Evolutionary conservation across 495 filamentous ascomycete species (phyloP).

Genomic region (Lophiostoma macrostomum): DNA sequence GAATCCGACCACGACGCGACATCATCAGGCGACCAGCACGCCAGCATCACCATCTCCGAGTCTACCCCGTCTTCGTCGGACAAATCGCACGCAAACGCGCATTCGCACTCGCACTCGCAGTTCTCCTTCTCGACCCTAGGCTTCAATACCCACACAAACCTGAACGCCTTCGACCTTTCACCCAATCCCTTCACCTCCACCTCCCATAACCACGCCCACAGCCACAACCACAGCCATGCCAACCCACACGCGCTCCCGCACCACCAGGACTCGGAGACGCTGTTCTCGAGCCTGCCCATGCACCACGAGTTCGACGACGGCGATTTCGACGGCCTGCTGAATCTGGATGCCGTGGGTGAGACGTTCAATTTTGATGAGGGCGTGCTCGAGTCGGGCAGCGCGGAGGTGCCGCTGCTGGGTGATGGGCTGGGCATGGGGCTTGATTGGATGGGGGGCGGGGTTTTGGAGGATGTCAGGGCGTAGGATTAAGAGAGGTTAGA

Average conservation of each 20-base stretch:
- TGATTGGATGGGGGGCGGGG: slow-evolving; percentile 39
- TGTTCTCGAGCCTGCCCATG: slow-evolving; percentile 25
- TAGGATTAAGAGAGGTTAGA: not conserved
- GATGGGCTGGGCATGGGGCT: slow-evolving; percentile 39
- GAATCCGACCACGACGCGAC: slow-evolving; percentile 29
- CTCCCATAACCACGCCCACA: slow-evolving; percentile 2
- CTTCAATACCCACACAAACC: no score
- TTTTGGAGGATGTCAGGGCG: slow-evolving; percentile 21
- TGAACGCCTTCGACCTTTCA: no score
- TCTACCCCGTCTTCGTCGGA: not conserved
- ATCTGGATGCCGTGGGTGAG: slow-evolving; percentile 33
- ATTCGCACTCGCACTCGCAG: no score
- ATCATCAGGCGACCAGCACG: not conserved
- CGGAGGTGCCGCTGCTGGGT: slow-evolving; percentile 40
- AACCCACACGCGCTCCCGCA: slow-evolving; percentile 18
- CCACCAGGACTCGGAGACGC: slow-evolving; percentile 30
- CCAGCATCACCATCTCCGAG: slow-evolving; percentile 10
- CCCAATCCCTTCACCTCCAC: not conserved
- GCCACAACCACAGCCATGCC: not conserved
- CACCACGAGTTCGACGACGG: slow-evolving; percentile 40
- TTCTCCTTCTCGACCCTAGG: no score
- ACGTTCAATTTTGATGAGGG: slow-evolving; percentile 30
- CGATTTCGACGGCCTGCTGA: slow-evolving; percentile 40
- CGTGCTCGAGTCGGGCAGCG: slow-evolving; percentile 19
- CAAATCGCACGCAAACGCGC: not conserved